A percentile compares a stretch with the other conserved stretches of the same genome.
These are phyloP conservation scores for Pichia kluyveri DNA, from an alignment of 805 yeast species.

Conservation along the genomic window DNA sequence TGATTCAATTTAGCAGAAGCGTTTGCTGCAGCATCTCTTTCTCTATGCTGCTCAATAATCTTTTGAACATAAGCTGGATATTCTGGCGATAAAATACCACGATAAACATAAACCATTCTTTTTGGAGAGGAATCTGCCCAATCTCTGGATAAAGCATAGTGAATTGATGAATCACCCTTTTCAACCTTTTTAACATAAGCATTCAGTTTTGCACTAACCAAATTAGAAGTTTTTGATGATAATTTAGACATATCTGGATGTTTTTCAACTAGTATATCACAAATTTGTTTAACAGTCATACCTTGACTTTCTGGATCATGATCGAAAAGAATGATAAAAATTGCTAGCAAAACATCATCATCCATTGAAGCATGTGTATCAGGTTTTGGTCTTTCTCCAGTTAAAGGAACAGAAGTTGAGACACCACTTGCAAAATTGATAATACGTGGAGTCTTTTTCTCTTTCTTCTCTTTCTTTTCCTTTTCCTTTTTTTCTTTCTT, in stretches of 20 bases:
- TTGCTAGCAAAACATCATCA: conserved; percentile 68
- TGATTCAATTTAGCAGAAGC: background rate
- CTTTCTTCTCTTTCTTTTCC: conserved; percentile 21
- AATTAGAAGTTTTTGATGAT: conserved; percentile 71
- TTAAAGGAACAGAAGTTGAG: conserved; percentile 71
- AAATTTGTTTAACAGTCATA: conserved; percentile 84
- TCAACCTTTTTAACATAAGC: conserved; percentile 78
- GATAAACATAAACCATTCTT: conserved; percentile 80
- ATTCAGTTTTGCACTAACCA: conserved; percentile 74
- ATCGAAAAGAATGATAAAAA: conserved; percentile 62
- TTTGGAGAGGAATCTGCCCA: conserved; percentile 90
- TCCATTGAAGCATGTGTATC: conserved; percentile 55
- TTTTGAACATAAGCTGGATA: conserved; percentile 63
- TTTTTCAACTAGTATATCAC: conserved; percentile 62
- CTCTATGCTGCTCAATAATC: conserved; percentile 46
- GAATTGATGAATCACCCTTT: conserved; percentile 66
- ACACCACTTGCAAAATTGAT: conserved; percentile 62
- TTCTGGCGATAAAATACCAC: conserved; percentile 70
- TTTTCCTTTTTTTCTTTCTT: conserved; percentile 18
- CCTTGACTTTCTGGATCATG: conserved; percentile 63
- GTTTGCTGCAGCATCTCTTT: conserved; percentile 17
- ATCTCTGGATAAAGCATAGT: conserved; percentile 72
- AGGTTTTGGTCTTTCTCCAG: conserved; percentile 69
- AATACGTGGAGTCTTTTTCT: conserved; percentile 25
- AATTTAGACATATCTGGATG: conserved; percentile 81